These are phyloP conservation scores for Sextonia rubra DNA, from an alignment of 164 flowering plant genomes.

Conservation along the genomic window DNA sequence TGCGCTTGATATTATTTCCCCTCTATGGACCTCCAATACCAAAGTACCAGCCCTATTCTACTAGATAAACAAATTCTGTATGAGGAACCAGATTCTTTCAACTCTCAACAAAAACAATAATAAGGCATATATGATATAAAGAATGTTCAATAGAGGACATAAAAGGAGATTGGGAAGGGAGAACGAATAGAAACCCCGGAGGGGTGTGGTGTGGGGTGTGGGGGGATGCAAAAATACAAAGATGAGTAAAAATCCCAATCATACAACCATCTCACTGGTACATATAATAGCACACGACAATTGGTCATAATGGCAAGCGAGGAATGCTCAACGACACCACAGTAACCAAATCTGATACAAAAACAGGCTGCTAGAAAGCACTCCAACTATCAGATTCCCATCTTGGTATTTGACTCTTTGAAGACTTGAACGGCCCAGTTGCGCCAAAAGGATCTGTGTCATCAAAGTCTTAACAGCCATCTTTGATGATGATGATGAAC, in stretches of 20 bases:
- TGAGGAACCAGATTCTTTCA: neutral
- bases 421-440: constrained; percentile 68
- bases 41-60: no score
- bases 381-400: constrained; percentile 54
- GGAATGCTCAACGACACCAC: neutral
- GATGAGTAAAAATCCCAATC: no score
- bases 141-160: no score
- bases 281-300: constrained; percentile 20
- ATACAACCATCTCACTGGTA: constrained; percentile 10
- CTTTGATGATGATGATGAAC: no score
- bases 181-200: neutral
- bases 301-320: neutral
- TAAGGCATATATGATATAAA: no score
- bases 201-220: no score
- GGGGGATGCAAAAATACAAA: constrained; percentile 10
- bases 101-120: no score
- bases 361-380: constrained; percentile 34
- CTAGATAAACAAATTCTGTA: no score
- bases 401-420: constrained; percentile 40
- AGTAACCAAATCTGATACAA: neutral
- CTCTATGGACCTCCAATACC: no score
- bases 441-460: constrained; percentile 81
- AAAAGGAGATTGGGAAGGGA: neutral
- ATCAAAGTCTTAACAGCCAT: no score
- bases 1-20: no score